Evolutionary conservation across 306 rosid species (phyloP).

Genomic region (Amphicarpaea edgeworthii): DNA sequence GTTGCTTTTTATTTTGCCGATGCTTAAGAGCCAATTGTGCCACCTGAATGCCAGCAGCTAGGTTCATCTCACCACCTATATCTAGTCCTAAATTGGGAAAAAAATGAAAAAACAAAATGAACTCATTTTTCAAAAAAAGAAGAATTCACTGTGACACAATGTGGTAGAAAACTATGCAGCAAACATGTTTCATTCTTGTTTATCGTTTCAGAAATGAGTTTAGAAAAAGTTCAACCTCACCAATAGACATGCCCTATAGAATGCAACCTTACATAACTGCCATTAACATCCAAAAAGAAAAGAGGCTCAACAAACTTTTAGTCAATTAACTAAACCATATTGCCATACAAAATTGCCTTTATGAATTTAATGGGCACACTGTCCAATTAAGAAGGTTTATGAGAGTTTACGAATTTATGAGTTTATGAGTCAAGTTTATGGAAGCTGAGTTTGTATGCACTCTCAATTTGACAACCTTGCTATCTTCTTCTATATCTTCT

Average conservation of each 20-base stretch:
- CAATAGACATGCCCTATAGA: background rate
- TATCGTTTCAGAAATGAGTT: slow-evolving; percentile 20
- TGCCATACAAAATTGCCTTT: background rate
- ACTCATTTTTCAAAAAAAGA: slow-evolving; percentile 28
- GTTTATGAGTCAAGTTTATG: background rate
- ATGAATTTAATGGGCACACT: background rate
- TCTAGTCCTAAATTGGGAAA: slow-evolving; percentile 67
- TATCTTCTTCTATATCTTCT: slow-evolving; percentile 30
- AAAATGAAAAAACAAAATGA: background rate
- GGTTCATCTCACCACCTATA: slow-evolving; percentile 93
- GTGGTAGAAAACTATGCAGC: slow-evolving; percentile 35
- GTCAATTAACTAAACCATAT: slow-evolving; percentile 1
- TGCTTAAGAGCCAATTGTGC: slow-evolving; percentile 98
- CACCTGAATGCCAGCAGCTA: slow-evolving; percentile 96
- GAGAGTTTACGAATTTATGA: background rate
- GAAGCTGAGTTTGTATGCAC: background rate
- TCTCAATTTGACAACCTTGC: background rate
- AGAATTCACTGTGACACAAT: background rate
- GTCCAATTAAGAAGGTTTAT: no score
- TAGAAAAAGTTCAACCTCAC: background rate
- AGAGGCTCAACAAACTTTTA: background rate
- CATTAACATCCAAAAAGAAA: slow-evolving; percentile 36
- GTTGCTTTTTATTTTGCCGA: slow-evolving; percentile 98
- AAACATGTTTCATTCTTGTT: slow-evolving; percentile 1
- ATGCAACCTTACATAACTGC: slow-evolving; percentile 1